Evolutionary conservation across 768 basidiomycete species (phyloP).

Genomic region (Rhodosporidiobolus sp.): DNA sequence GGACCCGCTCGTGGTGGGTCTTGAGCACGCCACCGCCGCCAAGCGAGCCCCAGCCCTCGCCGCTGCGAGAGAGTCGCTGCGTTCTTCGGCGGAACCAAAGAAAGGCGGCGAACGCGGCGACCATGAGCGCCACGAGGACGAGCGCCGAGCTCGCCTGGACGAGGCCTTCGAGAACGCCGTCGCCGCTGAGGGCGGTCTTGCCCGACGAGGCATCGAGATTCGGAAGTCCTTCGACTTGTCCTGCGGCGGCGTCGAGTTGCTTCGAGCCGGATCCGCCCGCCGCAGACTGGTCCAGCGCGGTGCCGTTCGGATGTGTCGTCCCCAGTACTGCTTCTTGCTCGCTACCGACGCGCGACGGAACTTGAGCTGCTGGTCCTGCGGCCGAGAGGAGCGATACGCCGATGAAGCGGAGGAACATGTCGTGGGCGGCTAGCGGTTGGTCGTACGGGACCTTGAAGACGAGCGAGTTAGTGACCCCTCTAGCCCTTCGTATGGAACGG

Average conservation of each 20-base stretch:
- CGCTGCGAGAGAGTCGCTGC: not conserved
- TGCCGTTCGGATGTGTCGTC: conserved; percentile 42
- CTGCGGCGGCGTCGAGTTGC: not conserved
- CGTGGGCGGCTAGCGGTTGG: conserved; percentile 79
- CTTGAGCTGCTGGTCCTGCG: conserved; percentile 71
- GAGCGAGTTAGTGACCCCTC: not conserved
- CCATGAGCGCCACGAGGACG: conserved; percentile 35
- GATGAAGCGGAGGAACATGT: conserved; percentile 99
- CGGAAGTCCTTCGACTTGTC: not conserved
- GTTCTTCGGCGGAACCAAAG: conserved; percentile 10
- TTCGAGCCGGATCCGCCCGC: not conserved
- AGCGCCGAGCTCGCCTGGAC: conserved; percentile 32
- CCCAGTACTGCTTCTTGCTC: conserved; percentile 55
- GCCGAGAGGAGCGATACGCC: conserved; percentile 70
- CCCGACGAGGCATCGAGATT: not conserved
- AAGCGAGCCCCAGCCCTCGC: conserved; percentile 8
- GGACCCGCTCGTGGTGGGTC: conserved; percentile 12
- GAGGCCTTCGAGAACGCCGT: conserved; percentile 30
- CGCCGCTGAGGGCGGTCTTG: not conserved
- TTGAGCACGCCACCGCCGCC: not conserved
- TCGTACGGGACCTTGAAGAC: conserved; percentile 55
- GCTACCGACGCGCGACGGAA: conserved; percentile 75
- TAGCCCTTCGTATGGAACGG: too few relatives aligned
- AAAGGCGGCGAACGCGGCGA: conserved; percentile 21
- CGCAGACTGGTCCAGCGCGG: conserved; percentile 21